A percentile compares a stretch with the other conserved stretches of the same genome.
These are phyloP conservation scores for Monosporascus ibericus DNA, from an alignment of 2,329 filamentous ascomycete genomes.

Conservation along the genomic window DNA sequence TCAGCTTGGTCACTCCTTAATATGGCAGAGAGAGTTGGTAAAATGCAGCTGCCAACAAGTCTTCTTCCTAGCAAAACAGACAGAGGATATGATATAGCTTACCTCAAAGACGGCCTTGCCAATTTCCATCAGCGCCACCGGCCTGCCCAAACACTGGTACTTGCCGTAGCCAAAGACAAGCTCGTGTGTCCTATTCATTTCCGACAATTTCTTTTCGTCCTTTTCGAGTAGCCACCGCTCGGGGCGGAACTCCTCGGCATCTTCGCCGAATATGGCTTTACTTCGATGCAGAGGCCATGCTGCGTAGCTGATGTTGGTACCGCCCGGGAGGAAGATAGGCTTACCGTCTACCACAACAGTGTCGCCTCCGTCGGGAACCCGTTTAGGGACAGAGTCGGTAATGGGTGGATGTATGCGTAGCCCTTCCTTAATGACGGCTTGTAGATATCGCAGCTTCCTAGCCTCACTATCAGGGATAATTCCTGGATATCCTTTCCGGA, in stretches of 20 bases:
- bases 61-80: not conserved
- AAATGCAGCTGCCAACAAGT: not conserved
- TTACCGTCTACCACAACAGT: not conserved
- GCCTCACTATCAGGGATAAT: conserved; percentile 21
- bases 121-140: conserved; percentile 5
- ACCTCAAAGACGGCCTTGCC: conserved; percentile 11
- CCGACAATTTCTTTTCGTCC: conserved; percentile 4
- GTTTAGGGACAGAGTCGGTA: conserved; percentile 12
- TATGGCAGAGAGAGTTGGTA: not conserved
- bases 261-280: conserved; percentile 4
- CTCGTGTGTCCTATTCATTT: conserved; percentile 6
- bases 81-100: not conserved
- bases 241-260: conserved; percentile 11
- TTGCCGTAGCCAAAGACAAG: conserved; percentile 8
- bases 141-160: conserved; percentile 11
- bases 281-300: conserved; percentile 7
- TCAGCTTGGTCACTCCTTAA: not conserved
- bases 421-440: conserved; percentile 34
- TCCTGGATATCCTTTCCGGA: conserved; percentile 16
- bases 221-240: conserved; percentile 12
- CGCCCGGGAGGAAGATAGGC: conserved; percentile 5
- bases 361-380: conserved; percentile 9
- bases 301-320: conserved; percentile 3
- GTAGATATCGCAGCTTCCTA: conserved; percentile 29
- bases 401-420: conserved; percentile 30